Evolutionary conservation across 1,284 basidiomycete species (phyloP), one percentile per base, ranked within the genome.

Genomic region (Cryptococcus sp.): DNA sequence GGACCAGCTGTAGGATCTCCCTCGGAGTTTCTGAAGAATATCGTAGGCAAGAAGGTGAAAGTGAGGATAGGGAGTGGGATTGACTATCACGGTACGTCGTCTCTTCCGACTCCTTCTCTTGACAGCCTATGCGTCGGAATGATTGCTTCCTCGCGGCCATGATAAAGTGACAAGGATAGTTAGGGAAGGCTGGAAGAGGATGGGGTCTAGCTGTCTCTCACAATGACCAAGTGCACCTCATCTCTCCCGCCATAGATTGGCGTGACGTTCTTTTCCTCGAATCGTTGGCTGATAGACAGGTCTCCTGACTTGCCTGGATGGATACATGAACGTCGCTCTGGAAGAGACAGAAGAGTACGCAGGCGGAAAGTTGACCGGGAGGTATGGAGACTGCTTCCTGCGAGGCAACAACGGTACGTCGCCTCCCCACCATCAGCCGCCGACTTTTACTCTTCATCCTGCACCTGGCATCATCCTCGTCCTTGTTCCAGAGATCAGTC

Each of bases 251-350:
- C n/a, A n/a, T n/a, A n/a, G n/a, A n/a, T n/a, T n/a, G n/a, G n/a
- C n/a, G n/a, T n/a, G n/a, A n/a, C n/a, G n/a, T n/a, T n/a, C n/a
- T n/a, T n/a, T n/a, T 31, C 28, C 14, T 31, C 28, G 28, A 31
- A 14, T 31, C 7, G 28, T 31, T 7, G 28, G 9, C 14, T 31
- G 14, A 7, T 24, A n/a, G 45, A 3, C 56, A 97, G 93, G 93
- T 33, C 79, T 92, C 1, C 76, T 98, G n/a, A 93, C 90, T 6
- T 97, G 95, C 69, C 79, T 98, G 21, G 95, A 98, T 72, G 95
- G 93, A 0, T 92, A 91, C 71, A 92, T 98, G 95, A 98, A 98
- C 75, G 97, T 98, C 49, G 94, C 92, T 4, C 76, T 98, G 40
- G 94, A 98, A 74, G 86, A 97, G 69, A 97, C 93, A 1, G 87